Base-by-base conservation (phyloP, 192 early-diverging fungal genomes). In the Backusella australiensis region DNA sequence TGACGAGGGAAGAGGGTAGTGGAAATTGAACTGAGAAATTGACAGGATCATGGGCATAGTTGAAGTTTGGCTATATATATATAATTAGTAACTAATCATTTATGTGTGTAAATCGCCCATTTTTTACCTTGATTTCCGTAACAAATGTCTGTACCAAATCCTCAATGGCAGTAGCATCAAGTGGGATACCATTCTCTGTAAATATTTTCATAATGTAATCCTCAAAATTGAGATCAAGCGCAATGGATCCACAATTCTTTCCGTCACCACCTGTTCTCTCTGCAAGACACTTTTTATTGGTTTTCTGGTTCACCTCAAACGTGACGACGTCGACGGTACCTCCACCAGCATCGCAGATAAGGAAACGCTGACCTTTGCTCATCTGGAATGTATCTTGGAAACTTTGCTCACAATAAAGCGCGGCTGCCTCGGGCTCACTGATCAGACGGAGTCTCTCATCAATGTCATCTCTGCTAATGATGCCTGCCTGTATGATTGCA, bases 341-440 rank as follows among this genome's bases (percentile, higher is more conserved):
- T 67, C 83, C 82, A 19, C 84, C 84, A 0, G 84, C 84, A 21
- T 85, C 84, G 46, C 82, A 85, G 12, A 85, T 81, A 76, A 85
- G 78, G 67, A 78, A 83, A 38, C 77, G 80, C 69, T 85, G 81
- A 6, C 83, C 83, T 42, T 79, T 71, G 17, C 39, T 63, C 32
- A 82, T 76, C 32, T 87, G 56, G 77, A 67, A 2, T 75, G 71
- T 79, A 76, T 81, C 39, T 76, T 80, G 34, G 69, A 59, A 70
- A 4, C 74, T 75, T 74, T 82, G 77, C 39, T 63, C 56, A 63
- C 56, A 63, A 63, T 63, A 63, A 63, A 63, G 56, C 11, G 56
- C 56, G 23, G 56, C 56, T 29, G 56, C 56, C 26, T 63, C 56
- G 11, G 56, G 56, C 11, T 63, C 56, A 63, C 56, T 63, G n/a